These are phyloP conservation scores for Magnaporthales sp. DNA, from an alignment of 2,329 filamentous ascomycete species.

Conservation along the genomic window DNA sequence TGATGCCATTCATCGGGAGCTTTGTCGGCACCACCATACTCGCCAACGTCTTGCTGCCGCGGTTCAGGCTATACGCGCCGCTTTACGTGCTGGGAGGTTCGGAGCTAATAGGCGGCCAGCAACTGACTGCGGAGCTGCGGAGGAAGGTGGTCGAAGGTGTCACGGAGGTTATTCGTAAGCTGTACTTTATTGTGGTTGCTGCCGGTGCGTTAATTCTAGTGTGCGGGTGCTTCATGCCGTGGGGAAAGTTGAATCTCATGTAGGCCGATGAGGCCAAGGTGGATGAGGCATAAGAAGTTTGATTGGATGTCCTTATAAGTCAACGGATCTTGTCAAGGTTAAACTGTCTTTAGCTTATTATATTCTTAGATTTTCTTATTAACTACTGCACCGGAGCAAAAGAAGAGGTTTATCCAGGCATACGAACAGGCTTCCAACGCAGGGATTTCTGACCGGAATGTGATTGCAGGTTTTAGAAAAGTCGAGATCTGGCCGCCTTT, in stretches of 20 bases:
- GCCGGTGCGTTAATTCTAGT: conserved; percentile 14
- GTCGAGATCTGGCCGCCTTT: no score
- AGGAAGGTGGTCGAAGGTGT: conserved; percentile 15
- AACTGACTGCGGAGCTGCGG: not conserved
- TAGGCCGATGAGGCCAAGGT: not conserved
- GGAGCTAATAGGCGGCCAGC: not conserved
- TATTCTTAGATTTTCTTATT: no score
- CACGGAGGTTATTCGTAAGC: conserved; percentile 15
- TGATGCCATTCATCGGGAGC: conserved; percentile 33
- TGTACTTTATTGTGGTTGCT: conserved; percentile 18
- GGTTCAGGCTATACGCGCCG: conserved; percentile 26
- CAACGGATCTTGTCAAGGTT: no score
- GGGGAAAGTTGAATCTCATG: not conserved
- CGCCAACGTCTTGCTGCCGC: conserved; percentile 26
- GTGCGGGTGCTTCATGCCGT: not conserved
- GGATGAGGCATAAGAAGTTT: not conserved
- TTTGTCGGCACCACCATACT: conserved; percentile 19
- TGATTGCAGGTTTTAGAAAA: no score
- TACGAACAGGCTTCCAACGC: no score
- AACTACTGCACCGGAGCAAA: no score
- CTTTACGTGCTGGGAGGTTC: conserved; percentile 21
- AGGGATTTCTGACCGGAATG: no score
- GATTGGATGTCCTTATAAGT: no score
- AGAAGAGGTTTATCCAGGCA: no score
- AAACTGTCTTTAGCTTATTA: no score